Percentiles rank a stretch among this genome's conserved stretches.
Conservation (phyloP, 73 alveolate species). For the Paramecium caudatum region DNA sequence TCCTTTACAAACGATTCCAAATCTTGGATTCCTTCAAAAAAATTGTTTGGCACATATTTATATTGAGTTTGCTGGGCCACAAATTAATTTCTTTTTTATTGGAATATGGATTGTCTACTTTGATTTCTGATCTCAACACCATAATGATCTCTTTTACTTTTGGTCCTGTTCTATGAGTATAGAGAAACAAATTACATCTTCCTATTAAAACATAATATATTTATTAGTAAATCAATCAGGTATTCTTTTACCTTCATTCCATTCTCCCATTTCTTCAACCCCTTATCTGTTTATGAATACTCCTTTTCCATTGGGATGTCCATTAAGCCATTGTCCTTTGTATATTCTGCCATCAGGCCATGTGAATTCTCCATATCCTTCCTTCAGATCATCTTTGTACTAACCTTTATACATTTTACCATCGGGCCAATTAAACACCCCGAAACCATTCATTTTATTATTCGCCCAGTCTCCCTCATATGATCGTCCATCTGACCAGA, state of each 20-base stretch:
- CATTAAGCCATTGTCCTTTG: conserved; percentile 59
- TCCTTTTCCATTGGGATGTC: conserved; percentile 70
- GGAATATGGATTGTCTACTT: not conserved
- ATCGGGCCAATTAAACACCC: conserved; percentile 82
- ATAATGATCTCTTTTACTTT: conserved; percentile 4
- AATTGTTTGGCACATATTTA: conserved; percentile 38
- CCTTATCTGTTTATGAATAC: not conserved
- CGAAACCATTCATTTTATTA: conserved; percentile 74
- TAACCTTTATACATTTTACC: conserved; percentile 84
- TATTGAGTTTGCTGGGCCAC: not conserved
- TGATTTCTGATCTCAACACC: conserved; percentile 31
- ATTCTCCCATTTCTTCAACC: not conserved
- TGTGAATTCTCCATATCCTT: conserved; percentile 86
- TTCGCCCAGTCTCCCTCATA: conserved; percentile 73
- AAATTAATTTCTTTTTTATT: conserved; percentile 34
- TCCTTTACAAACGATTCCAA: not conserved
- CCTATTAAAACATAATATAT: conserved; percentile 38
- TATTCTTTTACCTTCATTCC: conserved; percentile 35
- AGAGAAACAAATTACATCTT: not conserved
- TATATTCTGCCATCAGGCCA: conserved; percentile 89
- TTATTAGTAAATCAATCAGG: not conserved
- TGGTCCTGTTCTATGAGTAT: not conserved
- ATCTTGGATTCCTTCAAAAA: not conserved
- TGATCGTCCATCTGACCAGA: conserved; percentile 69
- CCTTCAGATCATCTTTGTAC: conserved; percentile 81